A percentile compares a stretch with the other conserved stretches of the same genome.
Evolutionary conservation across 2,329 filamentous ascomycete species (phyloP).

Genomic region (Reticulascus tulasneorum): DNA sequence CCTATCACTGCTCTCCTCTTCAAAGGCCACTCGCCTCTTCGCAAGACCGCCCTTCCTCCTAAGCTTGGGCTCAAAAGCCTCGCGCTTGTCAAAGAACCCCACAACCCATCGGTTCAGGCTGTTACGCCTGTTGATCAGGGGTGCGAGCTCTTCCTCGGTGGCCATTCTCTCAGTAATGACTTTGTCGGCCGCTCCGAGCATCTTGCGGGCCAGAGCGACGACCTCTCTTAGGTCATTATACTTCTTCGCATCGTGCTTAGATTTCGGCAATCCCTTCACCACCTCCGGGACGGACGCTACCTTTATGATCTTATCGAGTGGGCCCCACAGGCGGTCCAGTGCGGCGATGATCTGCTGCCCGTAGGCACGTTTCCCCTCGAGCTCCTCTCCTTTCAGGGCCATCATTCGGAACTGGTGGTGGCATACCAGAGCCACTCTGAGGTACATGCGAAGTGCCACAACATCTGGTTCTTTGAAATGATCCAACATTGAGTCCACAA

Average conservation of each 20-base stretch:
- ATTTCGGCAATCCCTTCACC: conserved; percentile 15
- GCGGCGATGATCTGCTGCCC: conserved; percentile 48
- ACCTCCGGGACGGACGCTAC: conserved; percentile 14
- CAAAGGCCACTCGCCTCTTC: too few relatives aligned
- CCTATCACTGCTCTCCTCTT: too few relatives aligned
- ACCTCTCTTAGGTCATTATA: conserved; percentile 37
- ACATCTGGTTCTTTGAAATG: conserved; percentile 37
- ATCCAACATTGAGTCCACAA: conserved; percentile 61
- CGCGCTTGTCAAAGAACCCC: conserved; percentile 12
- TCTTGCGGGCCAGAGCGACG: conserved; percentile 39
- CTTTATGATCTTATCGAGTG: conserved; percentile 38
- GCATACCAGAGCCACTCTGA: conserved; percentile 50
- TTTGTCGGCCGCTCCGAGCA: conserved; percentile 42
- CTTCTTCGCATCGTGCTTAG: conserved; percentile 5
- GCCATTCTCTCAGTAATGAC: conserved; percentile 38
- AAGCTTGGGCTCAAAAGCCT: too few relatives aligned
- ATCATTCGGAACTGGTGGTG: conserved; percentile 33
- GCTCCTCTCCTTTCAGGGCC: conserved; percentile 24
- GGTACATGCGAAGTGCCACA: conserved; percentile 48
- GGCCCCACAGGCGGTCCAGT: conserved; percentile 47
- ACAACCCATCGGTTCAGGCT: conserved; percentile 24
- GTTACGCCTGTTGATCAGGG: conserved; percentile 26
- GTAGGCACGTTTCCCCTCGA: conserved; percentile 36
- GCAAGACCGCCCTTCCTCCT: too few relatives aligned
- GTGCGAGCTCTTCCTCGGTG: conserved; percentile 23